These are phyloP conservation scores for Penicillium cosmopolitanum DNA, from an alignment of 495 filamentous ascomycete genomes.

Conservation along the genomic window DNA sequence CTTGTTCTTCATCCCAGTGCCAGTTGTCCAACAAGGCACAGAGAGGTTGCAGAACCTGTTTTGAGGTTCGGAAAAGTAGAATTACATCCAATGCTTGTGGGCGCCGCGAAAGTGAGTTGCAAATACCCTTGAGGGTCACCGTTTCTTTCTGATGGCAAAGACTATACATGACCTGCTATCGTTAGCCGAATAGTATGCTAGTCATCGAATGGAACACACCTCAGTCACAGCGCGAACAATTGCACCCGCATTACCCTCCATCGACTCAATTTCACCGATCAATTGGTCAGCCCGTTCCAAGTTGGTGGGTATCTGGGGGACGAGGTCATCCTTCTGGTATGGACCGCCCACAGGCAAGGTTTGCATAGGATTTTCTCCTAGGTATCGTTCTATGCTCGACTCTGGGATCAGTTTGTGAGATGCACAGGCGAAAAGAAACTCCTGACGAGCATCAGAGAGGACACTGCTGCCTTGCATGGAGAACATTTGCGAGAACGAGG, in stretches of 20 bases:
- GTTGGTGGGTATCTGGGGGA: conserved; percentile 73
- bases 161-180: conserved; percentile 67
- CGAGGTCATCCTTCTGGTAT: conserved; percentile 75
- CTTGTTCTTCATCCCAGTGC: conserved; percentile 91
- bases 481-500: conserved; percentile 81
- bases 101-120: conserved; percentile 76
- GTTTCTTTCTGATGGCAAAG: conserved; percentile 86
- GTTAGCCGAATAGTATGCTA: conserved; percentile 15
- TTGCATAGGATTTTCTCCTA: conserved; percentile 86
- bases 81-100: conserved; percentile 82
- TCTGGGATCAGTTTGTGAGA: conserved; percentile 82
- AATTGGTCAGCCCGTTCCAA: conserved; percentile 72
- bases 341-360: conserved; percentile 73
- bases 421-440: conserved; percentile 90
- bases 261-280: conserved; percentile 80
- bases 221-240: conserved; percentile 82
- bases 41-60: conserved; percentile 77
- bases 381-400: conserved; percentile 73
- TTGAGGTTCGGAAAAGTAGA: conserved; percentile 78
- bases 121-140: conserved; percentile 85
- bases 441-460: conserved; percentile 82
- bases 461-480: conserved; percentile 74
- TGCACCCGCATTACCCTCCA: conserved; percentile 93
- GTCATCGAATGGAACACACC: conserved; percentile 43
- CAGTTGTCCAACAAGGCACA: conserved; percentile 86